Percentiles rank a stretch among this genome's conserved stretches.
phyloP scores from a whole-genome alignment of 2,329 filamentous ascomycete species.

The Epichloe sibirici region DNA sequence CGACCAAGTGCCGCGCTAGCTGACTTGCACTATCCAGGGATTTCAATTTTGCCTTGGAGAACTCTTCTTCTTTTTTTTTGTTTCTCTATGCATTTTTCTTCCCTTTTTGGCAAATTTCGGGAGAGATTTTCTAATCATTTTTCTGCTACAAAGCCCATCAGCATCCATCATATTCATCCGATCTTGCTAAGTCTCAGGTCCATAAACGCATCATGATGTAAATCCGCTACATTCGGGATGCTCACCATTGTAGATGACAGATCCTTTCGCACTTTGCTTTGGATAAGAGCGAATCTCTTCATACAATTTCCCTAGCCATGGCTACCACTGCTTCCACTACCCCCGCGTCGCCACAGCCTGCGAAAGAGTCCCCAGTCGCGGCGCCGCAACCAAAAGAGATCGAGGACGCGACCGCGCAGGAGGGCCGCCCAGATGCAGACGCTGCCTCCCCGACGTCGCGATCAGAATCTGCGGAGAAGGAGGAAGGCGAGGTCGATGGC shows the following conservation, averaged over 20 bases:
- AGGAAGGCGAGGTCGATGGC: constrained; percentile 3
- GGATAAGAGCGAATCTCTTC: constrained; percentile 3
- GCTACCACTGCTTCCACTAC: not conserved
- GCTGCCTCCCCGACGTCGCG: not conserved
- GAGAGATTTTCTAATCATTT: not conserved
- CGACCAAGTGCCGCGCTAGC: not conserved
- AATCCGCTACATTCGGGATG: constrained; percentile 18
- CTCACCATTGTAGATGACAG: constrained; percentile 26
- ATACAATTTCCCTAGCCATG: constrained; percentile 3
- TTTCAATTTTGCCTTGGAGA: too few species aligned
- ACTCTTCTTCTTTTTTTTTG: too few species aligned
- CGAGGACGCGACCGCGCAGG: not conserved
- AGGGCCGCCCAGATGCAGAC: not conserved
- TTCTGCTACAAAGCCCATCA: not conserved
- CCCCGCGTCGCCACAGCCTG: constrained; percentile 5
- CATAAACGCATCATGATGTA: constrained; percentile 26
- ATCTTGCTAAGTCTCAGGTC: constrained; percentile 22
- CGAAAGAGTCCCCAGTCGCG: constrained; percentile 7
- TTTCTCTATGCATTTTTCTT: not conserved
- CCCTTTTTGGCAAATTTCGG: not conserved
- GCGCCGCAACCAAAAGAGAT: constrained; percentile 8
- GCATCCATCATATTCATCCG: constrained; percentile 4
- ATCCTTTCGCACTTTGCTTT: constrained; percentile 5
- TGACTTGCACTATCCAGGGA: too few species aligned
- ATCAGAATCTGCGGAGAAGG: not conserved